Evolutionary conservation across 257 asterid species (phyloP).

Genomic region (Phtheirospermum japonicum): DNA sequence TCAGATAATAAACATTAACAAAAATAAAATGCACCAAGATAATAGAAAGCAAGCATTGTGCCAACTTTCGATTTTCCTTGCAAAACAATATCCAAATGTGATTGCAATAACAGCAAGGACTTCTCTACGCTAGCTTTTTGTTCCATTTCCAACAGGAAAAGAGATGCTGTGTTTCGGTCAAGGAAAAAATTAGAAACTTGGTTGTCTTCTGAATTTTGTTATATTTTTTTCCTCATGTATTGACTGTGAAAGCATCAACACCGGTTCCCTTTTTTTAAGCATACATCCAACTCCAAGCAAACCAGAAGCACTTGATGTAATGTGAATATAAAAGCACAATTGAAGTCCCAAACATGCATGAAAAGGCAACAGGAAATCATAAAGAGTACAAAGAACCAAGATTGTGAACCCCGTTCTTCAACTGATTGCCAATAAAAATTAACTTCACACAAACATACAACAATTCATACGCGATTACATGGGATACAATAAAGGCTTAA

Average conservation of each 20-base stretch:
- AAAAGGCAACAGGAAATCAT: background rate
- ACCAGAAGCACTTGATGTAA: background rate
- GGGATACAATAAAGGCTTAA: background rate
- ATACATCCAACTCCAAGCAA: background rate
- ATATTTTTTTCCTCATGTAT: background rate
- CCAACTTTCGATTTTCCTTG: no score
- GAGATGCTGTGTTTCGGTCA: background rate
- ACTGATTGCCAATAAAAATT: background rate
- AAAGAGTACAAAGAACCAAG: background rate
- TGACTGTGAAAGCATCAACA: background rate
- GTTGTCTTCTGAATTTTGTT: background rate
- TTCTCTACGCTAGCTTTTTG: no score
- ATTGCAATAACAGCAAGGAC: no score
- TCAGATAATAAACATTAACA: background rate
- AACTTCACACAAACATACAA: background rate
- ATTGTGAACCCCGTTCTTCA: background rate
- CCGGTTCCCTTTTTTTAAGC: background rate
- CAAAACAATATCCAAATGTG: no score
- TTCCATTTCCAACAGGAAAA: no score
- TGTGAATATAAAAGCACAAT: slow-evolving; percentile 10
- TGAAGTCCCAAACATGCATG: background rate
- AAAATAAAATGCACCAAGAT: background rate
- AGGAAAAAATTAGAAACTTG: background rate
- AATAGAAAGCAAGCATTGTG: no score
- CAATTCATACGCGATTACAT: background rate